Evolutionary conservation across 192 early-diverging fungal species (phyloP).

Genomic region (Cetraspora pellucida): DNA sequence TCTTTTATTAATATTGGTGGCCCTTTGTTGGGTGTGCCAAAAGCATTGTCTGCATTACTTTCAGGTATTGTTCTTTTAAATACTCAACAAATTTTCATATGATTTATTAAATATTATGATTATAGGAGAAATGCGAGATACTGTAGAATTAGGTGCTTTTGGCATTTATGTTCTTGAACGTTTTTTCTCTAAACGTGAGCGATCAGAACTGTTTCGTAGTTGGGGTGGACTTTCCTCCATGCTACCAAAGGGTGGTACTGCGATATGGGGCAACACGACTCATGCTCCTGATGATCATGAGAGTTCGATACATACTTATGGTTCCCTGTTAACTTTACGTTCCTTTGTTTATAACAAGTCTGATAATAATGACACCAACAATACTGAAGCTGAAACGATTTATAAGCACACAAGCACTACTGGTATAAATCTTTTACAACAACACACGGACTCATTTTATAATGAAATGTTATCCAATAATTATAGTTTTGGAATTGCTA

Average conservation of each 20-base stretch:
- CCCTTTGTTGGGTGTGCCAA: conserved; percentile 83
- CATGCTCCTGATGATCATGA: conserved; percentile 73
- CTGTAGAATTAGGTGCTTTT: conserved; percentile 74
- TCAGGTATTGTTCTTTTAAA: conserved; percentile 45
- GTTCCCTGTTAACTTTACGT: conserved; percentile 58
- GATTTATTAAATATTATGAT: conserved; percentile 17
- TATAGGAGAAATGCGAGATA: conserved; percentile 80
- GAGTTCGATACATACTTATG: conserved; percentile 46
- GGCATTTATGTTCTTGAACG: conserved; percentile 81
- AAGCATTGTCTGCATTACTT: conserved; percentile 72
- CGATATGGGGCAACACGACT: conserved; percentile 70
- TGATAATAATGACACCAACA: not conserved
- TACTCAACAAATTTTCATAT: not conserved
- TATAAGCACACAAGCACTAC: not conserved
- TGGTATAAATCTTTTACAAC: conserved; percentile 55
- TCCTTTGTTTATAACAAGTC: conserved; percentile 1
- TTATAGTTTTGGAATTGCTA: conserved; percentile 70
- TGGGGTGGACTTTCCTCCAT: conserved; percentile 80
- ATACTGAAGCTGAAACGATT: not conserved
- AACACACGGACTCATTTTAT: conserved; percentile 53
- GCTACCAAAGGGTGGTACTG: conserved; percentile 82
- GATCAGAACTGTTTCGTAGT: conserved; percentile 74
- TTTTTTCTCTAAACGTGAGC: conserved; percentile 78
- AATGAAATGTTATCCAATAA: conserved; percentile 54
- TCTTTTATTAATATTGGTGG: conserved; percentile 85